Percentiles rank a stretch among this genome's conserved stretches.
These are phyloP conservation scores for Tolypocladium tropicale DNA, from an alignment of 2,329 filamentous ascomycete species.

Conservation along the genomic window DNA sequence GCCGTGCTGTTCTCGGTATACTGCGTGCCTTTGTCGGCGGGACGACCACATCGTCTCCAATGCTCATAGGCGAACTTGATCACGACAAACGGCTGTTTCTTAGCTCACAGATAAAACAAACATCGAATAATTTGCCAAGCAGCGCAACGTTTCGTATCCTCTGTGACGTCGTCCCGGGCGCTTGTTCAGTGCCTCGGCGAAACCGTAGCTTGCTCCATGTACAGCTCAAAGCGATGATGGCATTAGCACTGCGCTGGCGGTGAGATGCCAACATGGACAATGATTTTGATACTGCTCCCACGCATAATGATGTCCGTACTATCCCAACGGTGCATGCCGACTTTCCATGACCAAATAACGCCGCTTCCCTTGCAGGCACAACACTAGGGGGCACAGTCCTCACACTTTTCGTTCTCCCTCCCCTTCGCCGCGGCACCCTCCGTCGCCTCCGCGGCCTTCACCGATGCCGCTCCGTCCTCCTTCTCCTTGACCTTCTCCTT, in stretches of 20 bases:
- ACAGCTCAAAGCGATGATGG: not conserved
- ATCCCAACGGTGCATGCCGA: too few species aligned
- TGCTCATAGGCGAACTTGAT: slow-evolving; percentile 27
- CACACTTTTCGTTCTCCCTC: slow-evolving; percentile 6
- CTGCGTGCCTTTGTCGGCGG: slow-evolving; percentile 4
- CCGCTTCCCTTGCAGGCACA: not conserved
- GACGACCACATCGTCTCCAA: slow-evolving; percentile 20
- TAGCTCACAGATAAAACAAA: slow-evolving; percentile 30
- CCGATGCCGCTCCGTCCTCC: not conserved
- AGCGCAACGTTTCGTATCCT: not conserved
- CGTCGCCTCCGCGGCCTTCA: not conserved
- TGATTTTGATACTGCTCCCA: too few species aligned
- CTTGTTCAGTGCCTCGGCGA: not conserved
- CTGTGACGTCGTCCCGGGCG: slow-evolving; percentile 1
- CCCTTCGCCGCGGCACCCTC: not conserved
- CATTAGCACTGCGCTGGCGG: not conserved
- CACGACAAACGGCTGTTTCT: slow-evolving; percentile 31
- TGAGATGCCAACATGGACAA: not conserved
- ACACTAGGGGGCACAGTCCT: slow-evolving; percentile 12
- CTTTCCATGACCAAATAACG: not conserved
- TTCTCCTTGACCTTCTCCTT: slow-evolving; percentile 5
- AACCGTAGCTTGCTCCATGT: not conserved
- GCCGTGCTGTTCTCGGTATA: not conserved
- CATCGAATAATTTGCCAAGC: slow-evolving; percentile 9
- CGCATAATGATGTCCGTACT: not conserved